Base-by-base conservation (phyloP, 345 rosid genomes). In the Eucalyptus coolabah region DNA sequence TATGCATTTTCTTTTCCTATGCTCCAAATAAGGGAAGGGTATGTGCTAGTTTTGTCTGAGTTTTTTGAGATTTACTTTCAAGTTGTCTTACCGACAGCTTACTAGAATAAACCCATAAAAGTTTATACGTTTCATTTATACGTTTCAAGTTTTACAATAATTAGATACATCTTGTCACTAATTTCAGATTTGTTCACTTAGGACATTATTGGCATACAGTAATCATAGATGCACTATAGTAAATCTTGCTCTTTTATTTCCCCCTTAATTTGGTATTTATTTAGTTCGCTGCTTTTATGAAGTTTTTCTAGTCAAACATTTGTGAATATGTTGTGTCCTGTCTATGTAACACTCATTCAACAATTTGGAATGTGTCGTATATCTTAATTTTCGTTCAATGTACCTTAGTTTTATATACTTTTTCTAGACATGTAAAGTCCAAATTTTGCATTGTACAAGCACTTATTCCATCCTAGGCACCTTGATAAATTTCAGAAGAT, bases 1-100 rank as follows among this genome's bases (percentile, higher is more conserved):
- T 92, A 9, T 13, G 90, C 86, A 90, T 94, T 86, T 94, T 86
- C 92, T 87, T 91, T 88, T 4, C 59, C n/a, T 91, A 87, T 88
- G 81, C 91, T 24, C 34, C 54, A 60, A 45, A 51, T 34, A 88
- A 88, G 28, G 90, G 87, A 87, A 45, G 92, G 88, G 89, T 82
- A 49, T 7, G 88, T 89, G 50, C 12, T 5, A 11, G 44, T 32
- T 17, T 32, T 69, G 18, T 69, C 7, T 32, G 12, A 19, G 13
- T 49, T 13, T 32, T 69, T 17, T 12, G 81, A 69, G 42, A 69
- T 17, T 18, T 69, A 19, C 24, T 17, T 34, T 32, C 42, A 69
- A 69, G 37, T 45, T 45, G 47, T 45, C 47, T 4, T 19, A 18
- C 81, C 12, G 23, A 34, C 37, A 69, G 23, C 44, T 69, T 69